Conservation (phyloP, 768 basidiomycete genomes). For the Serendipita sp. region DNA sequence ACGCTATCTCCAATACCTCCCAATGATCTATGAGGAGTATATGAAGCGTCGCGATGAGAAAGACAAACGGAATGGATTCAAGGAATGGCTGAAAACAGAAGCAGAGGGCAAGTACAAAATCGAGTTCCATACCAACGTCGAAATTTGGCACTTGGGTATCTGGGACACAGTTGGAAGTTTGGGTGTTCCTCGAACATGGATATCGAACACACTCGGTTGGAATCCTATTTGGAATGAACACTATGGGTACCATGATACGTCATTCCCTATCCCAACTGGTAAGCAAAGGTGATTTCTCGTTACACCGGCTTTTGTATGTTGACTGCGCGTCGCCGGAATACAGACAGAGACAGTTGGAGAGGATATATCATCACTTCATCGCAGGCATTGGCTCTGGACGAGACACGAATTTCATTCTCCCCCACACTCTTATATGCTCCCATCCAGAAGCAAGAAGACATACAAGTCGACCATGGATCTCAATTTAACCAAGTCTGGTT, state of each 20-base stretch:
- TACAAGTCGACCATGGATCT: neutral
- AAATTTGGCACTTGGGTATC: constrained; percentile 9
- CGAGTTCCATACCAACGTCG: neutral
- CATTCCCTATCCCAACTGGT: neutral
- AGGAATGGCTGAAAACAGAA: neutral
- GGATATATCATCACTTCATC: constrained; percentile 11
- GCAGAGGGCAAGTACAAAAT: neutral
- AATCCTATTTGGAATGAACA: neutral
- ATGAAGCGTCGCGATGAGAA: neutral
- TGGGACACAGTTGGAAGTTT: constrained; percentile 16
- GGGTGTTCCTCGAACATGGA: neutral
- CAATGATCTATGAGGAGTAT: neutral
- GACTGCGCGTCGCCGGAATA: neutral
- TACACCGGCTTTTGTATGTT: too few relatives aligned
- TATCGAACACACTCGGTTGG: neutral
- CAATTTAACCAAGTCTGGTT: constrained; percentile 15
- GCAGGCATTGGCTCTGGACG: constrained; percentile 18
- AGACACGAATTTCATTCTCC: constrained; percentile 15
- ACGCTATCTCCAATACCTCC: neutral
- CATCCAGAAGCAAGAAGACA: constrained; percentile 13
- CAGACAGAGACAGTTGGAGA: neutral
- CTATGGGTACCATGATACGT: neutral
- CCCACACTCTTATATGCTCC: constrained; percentile 13
- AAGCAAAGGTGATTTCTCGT: neutral
- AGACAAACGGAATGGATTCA: neutral